Base-by-base conservation (phyloP, 2,329 filamentous ascomycete species). In the Fusarium humuli region DNA sequence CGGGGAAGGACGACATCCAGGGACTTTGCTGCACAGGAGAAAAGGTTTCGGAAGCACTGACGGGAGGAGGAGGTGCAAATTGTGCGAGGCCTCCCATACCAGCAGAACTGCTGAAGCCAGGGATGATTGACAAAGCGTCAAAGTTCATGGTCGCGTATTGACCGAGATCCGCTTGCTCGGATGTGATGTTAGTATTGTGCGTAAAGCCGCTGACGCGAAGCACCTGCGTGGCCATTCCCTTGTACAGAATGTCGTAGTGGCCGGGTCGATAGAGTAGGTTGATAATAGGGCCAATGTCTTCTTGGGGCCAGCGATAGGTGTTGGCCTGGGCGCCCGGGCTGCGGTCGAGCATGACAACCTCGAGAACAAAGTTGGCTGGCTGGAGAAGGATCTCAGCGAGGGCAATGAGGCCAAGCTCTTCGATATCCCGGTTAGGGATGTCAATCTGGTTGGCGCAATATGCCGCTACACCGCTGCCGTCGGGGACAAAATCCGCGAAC, bases 161-260 rank as follows among this genome's bases (percentile, higher is more conserved):
- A 29, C 80, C 77, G 23, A 87, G 74, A 37, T 76, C 76, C 20
- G 78, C 67, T 13, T 81, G 80, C 4, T 79, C 80, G 67, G 78
- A 78, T n/a, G 79, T 75, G 34, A 86, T 83, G 18, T 80, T 75
- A 40, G 83, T 81, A 41, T 83, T 81, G 49, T 85, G 82, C 6
- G 81, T 80, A 61, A 88, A 83, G 5, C 79, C 78, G 16, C 80
- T 78, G 12, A 84, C 86, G 25, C 86, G 82, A 72, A 89, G 83
- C 47, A 91, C 85, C 69, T 88, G 86, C 46, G 90, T 62, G 25
- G 79, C 73, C 14, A 79, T 67, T 3, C 79, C 77, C 13, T 89
- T 90, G 83, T 99, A 99, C 34, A 98, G 86, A 66, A 99, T 90
- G 79, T 98, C 96, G 80, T 98, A 99, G 81, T 98, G 96, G 65